Percentiles rank a stretch among this genome's conserved stretches.
Conservation (phyloP, 1,284 basidiomycete species). For the Tylopilus sp. region DNA sequence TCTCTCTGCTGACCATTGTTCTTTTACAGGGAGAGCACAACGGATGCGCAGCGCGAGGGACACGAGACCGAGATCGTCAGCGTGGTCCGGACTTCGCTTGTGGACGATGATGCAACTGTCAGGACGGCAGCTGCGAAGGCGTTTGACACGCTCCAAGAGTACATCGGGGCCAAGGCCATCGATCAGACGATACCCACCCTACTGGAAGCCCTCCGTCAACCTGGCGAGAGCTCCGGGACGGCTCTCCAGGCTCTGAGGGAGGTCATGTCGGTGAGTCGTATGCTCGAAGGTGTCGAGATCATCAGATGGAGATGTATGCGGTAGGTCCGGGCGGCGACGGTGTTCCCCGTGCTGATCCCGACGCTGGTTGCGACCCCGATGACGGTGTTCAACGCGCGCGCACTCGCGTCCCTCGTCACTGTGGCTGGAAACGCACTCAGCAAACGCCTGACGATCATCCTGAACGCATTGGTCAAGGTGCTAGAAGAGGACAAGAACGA, state of each 20-base stretch:
- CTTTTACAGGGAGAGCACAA: slow-evolving; percentile 68
- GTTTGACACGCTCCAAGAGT: slow-evolving; percentile 91
- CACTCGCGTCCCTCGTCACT: slow-evolving; percentile 85
- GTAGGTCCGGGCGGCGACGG: slow-evolving; percentile 85
- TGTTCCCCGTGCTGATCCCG: slow-evolving; percentile 98
- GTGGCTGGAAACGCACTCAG: slow-evolving; percentile 92
- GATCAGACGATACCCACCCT: slow-evolving; percentile 97
- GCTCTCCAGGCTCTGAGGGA: slow-evolving; percentile 91
- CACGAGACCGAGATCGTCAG: slow-evolving; percentile 90
- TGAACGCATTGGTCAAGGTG: slow-evolving; percentile 73
- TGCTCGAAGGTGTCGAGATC: neutral
- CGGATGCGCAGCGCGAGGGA: slow-evolving; percentile 82
- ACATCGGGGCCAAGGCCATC: slow-evolving; percentile 87
- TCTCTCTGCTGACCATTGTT: neutral
- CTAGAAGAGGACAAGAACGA: slow-evolving; percentile 65
- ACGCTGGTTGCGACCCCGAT: slow-evolving; percentile 89
- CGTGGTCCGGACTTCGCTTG: slow-evolving; percentile 81
- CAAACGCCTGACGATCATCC: slow-evolving; percentile 72
- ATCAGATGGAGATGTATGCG: neutral
- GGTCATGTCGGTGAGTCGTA: slow-evolving; percentile 81
- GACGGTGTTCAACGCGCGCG: slow-evolving; percentile 94
- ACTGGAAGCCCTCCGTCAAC: slow-evolving; percentile 87
- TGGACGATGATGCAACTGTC: slow-evolving; percentile 87
- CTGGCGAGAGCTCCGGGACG: slow-evolving; percentile 90
- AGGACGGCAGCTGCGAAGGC: slow-evolving; percentile 89